Evolutionary conservation across 1,284 basidiomycete species (phyloP), one percentile per base, ranked within the genome.

Genomic region (Ustilago crameri): DNA sequence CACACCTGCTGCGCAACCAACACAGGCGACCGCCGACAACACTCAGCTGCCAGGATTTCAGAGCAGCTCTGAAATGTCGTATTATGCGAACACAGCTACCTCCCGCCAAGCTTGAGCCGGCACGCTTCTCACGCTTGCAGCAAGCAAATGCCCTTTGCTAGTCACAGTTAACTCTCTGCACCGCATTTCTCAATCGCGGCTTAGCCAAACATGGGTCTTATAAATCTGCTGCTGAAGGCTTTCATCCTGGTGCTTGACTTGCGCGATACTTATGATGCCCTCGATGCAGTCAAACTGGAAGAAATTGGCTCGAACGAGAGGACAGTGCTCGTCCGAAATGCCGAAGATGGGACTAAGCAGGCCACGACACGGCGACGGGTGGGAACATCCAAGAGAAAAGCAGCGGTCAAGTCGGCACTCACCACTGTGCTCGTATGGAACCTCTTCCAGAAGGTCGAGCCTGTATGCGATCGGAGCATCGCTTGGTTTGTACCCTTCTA

Each of bases 401-500:
- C 56, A 4, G 57, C 56, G 2, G 50, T 68, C 43, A 58, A 50
- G 27, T 59, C 64, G 9, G 70, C 70, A 24, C 61, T 73, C 23
- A 68, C 64, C 22, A 62, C 60, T 1, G 50, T 73, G 14, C 60
- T 73, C 1, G 47, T 73, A 2, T 73, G 70, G 70, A 74, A 69
- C 41, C 56, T 74, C 22, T 74, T 64, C 26, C 20, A 45, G 43
- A 65, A 61, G 34, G 15, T 74, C 18, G 71, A 74, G 52, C 71
- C 71, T 3, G 7, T 65, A 1, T 61, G 57, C 45, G 71, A 74
- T 43, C 54, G 55, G 1, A 65, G 58, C 32, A 49, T 74, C n/a
- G 55, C 65, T 12, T 74, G 71, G 71, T 60, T 74, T 27, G 54
- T 74, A 5, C 71, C 71, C 2, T 74, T 74, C 49, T 74, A 74